A percentile compares a stretch with the other conserved stretches of the same genome.
phyloP scores from a whole-genome alignment of 768 basidiomycete species.

The Coprinopsis marcescibilis region DNA sequence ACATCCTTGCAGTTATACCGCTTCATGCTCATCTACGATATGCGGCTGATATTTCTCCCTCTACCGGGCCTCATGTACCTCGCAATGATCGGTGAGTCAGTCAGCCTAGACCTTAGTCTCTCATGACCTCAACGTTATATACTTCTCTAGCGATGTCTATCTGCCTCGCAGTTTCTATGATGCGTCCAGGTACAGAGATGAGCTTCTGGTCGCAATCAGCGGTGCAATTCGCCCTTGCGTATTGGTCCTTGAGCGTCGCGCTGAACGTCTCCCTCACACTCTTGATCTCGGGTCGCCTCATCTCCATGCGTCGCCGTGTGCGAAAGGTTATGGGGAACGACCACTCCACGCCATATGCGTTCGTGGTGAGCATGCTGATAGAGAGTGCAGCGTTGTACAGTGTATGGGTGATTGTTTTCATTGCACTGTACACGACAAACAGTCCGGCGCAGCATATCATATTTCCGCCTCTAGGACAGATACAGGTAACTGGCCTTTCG shows the following conservation, averaged over 20 bases:
- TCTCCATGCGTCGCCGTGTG: slow-evolving; percentile 21
- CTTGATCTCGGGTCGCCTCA: slow-evolving; percentile 31
- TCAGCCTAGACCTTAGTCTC: no score
- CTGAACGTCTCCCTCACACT: slow-evolving; percentile 33
- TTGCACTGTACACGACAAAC: slow-evolving; percentile 26
- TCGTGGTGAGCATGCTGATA: slow-evolving; percentile 28
- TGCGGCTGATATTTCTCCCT: background rate
- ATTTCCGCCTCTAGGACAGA: slow-evolving; percentile 17
- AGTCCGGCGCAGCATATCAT: slow-evolving; percentile 24
- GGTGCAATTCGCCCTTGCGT: slow-evolving; percentile 29
- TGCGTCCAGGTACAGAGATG: slow-evolving; percentile 2
- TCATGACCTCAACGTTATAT: no score
- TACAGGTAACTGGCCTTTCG: slow-evolving; percentile 13
- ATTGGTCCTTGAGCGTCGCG: slow-evolving; percentile 29
- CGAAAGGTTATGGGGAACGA: slow-evolving; percentile 17
- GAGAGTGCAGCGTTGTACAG: slow-evolving; percentile 34
- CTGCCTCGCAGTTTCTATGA: no score
- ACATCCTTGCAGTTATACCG: slow-evolving; percentile 10
- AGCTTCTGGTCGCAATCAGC: slow-evolving; percentile 13
- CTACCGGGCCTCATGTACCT: slow-evolving; percentile 11
- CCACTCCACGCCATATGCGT: slow-evolving; percentile 24
- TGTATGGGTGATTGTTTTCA: slow-evolving; percentile 24
- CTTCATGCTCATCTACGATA: slow-evolving; percentile 12
- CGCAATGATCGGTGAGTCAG: slow-evolving; percentile 12
- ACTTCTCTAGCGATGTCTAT: no score